Evolutionary conservation across 306 rosid species (phyloP).

Genomic region (Pachyrhizus erosus): DNA sequence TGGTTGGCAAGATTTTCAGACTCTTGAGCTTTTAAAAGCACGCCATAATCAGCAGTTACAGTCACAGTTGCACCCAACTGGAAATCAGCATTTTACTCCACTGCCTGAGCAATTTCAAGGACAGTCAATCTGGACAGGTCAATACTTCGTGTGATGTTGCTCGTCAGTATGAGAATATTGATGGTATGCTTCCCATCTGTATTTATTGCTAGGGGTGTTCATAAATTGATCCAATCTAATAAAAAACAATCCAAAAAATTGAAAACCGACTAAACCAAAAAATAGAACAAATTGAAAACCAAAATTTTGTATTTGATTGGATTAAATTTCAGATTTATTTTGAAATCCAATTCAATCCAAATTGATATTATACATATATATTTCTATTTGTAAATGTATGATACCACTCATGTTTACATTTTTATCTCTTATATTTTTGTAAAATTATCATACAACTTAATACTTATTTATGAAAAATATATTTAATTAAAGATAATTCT

Average conservation of each 20-base stretch:
- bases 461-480: background rate
- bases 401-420: background rate
- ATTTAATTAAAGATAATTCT: background rate
- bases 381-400: background rate
- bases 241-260: background rate
- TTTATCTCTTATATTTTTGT: background rate
- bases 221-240: background rate
- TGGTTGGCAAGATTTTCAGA: slow-evolving; percentile 73
- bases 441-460: background rate
- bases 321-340: background rate
- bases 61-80: slow-evolving; percentile 65
- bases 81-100: slow-evolving; percentile 66
- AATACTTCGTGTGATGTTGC: slow-evolving; percentile 75
- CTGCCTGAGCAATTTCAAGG: slow-evolving; percentile 90
- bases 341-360: background rate
- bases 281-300: background rate
- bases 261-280: background rate
- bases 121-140: slow-evolving; percentile 86
- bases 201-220: background rate
- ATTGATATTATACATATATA: background rate
- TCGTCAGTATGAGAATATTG: slow-evolving; percentile 55
- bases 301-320: background rate
- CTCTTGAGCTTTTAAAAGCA: slow-evolving; percentile 62
- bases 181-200: slow-evolving; percentile 62
- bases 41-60: slow-evolving; percentile 75